These are phyloP conservation scores for Rhamnella rubrinervis DNA, from an alignment of 331 rosid genomes.

Conservation along the genomic window DNA sequence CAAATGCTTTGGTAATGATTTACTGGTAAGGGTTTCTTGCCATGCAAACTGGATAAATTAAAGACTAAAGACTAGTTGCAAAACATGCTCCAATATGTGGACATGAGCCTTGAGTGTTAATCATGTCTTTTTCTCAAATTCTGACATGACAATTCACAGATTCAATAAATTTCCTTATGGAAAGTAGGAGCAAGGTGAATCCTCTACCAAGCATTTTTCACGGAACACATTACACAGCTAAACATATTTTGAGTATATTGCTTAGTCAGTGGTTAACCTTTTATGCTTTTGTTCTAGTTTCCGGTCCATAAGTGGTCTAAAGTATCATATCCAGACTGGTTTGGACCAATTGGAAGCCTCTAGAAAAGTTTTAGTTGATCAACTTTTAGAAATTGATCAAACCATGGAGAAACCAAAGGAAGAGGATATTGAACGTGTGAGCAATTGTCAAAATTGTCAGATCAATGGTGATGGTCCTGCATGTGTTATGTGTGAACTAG, in stretches of 20 bases:
- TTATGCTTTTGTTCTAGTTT: constrained; percentile 53
- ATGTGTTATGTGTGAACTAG: constrained; percentile 79
- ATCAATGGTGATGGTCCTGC: constrained; percentile 74
- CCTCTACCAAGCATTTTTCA: constrained; percentile 19
- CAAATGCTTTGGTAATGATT: too few relatives aligned
- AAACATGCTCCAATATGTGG: background rate
- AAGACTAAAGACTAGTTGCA: too few relatives aligned
- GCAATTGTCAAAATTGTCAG: constrained; percentile 78
- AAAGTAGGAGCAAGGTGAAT: constrained; percentile 20
- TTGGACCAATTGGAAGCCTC: constrained; percentile 82
- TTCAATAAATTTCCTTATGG: constrained; percentile 1
- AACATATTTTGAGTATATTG: background rate
- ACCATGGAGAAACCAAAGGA: constrained; percentile 85
- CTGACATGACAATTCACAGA: background rate
- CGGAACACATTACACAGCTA: background rate
- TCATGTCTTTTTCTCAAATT: background rate
- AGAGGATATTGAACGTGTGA: constrained; percentile 78
- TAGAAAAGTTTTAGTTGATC: constrained; percentile 72
- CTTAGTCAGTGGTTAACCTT: constrained; percentile 17
- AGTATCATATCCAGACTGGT: constrained; percentile 83
- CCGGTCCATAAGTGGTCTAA: constrained; percentile 66
- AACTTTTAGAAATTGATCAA: constrained; percentile 70
- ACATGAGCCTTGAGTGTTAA: background rate
- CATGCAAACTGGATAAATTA: too few relatives aligned
- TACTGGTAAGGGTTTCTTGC: too few relatives aligned